Base-by-base conservation (phyloP, 768 basidiomycete species). In the Boletus sp. region DNA sequence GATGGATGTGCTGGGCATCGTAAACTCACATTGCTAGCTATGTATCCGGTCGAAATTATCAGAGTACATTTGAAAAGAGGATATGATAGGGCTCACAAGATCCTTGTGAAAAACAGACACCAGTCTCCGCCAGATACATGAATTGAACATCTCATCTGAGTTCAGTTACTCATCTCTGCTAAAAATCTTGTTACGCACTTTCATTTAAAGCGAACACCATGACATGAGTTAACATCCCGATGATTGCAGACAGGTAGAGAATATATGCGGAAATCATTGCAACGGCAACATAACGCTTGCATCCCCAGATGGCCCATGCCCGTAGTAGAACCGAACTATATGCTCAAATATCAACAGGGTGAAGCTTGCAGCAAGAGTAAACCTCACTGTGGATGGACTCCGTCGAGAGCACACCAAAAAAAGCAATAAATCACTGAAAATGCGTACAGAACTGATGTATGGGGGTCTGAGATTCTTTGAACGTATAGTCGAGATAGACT, bases 271-370 rank as follows among this genome's bases (percentile, higher is more conserved):
- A 4, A 7, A 57, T 39, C 9, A 65, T 5, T 1, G 17, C 5
- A 3, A 40, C 14, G 8, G 53, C 47, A 10, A 50, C 6, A 11
- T 8, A 1, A 17, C 28, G n/a, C 10, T 30, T 24, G 30, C 60
- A 56, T 10, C 60, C 57, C 64, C 57, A 65, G 14, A 62, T 52
- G 11, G 60, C 60, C 60, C 64, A 59, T 0, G 53, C 64, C 18
- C 64, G 57, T 17, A 63, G 11, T 37, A 66, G 36, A 14, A 66
- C 52, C 29, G 63, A 47, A 59, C 64, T 66, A 18, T 8, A 2
- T 20, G 9, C 7, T 28, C 10, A 5, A 28, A 15, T n/a, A 15
- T 48, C 28, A 54, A 29, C 20, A 4, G 20, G 14, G 41, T 14
- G 8, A 15, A 41, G 7, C 14, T 20, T 11, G 5, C 1, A 14